These are phyloP conservation scores for Nephromyces sp. DNA, from an alignment of 169 alveolate species.

Conservation along the genomic window DNA sequence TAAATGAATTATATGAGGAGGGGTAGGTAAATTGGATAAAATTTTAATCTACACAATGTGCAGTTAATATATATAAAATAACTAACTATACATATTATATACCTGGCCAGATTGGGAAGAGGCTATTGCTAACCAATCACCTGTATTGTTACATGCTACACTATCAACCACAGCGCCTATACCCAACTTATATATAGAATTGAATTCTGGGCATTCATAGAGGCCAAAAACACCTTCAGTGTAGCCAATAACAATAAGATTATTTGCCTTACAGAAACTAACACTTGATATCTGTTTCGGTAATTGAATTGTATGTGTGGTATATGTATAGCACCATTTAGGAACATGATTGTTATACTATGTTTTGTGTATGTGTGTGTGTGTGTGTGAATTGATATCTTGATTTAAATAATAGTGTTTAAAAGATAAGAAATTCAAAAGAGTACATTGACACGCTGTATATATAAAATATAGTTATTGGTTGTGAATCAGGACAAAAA, in stretches of 20 bases:
- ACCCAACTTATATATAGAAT: slow-evolving; percentile 10
- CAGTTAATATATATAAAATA: background rate
- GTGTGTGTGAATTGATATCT: background rate
- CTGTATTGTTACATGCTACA: slow-evolving; percentile 42
- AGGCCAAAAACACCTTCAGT: slow-evolving; percentile 34
- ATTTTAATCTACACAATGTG: background rate
- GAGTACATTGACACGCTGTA: background rate
- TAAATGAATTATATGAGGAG: background rate
- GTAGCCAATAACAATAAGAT: slow-evolving; percentile 15
- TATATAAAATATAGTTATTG: too few relatives aligned
- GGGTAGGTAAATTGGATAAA: background rate
- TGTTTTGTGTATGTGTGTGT: background rate
- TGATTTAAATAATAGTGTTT: background rate
- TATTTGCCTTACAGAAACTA: background rate
- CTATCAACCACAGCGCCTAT: slow-evolving; percentile 24
- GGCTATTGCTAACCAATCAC: slow-evolving; percentile 82
- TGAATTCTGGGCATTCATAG: slow-evolving; percentile 16
- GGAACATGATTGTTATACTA: slow-evolving; percentile 21
- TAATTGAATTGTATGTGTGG: too few relatives aligned
- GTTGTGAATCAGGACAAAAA: too few relatives aligned
- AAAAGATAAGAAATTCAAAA: background rate
- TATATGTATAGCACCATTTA: too few relatives aligned
- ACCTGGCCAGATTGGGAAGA: slow-evolving; percentile 45
- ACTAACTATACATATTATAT: background rate
- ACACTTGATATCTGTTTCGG: background rate